Base-by-base conservation (phyloP, 2,329 filamentous ascomycete species). In the Fusarium sp. region DNA sequence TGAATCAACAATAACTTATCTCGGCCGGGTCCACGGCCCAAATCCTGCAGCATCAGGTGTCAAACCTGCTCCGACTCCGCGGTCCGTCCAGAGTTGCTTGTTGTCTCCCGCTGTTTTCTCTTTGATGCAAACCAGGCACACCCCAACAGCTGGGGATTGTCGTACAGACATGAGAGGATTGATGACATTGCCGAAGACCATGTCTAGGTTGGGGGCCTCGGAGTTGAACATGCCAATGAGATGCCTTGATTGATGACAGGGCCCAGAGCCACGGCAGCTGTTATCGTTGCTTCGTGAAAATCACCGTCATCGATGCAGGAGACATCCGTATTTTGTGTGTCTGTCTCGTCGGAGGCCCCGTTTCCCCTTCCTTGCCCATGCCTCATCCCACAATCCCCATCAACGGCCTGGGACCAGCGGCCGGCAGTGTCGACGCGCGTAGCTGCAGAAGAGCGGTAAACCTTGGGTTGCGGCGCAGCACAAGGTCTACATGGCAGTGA, bases 91-190 rank as follows among this genome's bases (percentile, higher is more conserved):
- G 9, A 33, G 35, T 41, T n/a, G 35, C 22, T 66, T 37, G 48
- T 68, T 58, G 41, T 73, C 74, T 76, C 71, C 56, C 27, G 41
- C 62, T 76, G 68, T 74, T 76, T 54, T 57, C 73, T 66, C 74
- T 63, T 45, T 41, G 24, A 45, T 6, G 11, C 27, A 50, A 37
- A 41, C 18, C 45, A 35, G 43, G 8, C 37, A 56, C 41, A n/a
- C 56, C 56, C 43, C 54, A 54, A 45, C 18, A 43, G 56, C 31
- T 39, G 31, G 37, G 62, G 62, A 64, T 20, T 64, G 29, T 41
- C 39, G 22, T 16, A 27, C 37, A 33, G 18, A 50, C 14, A 33
- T n/a, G 43, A 31, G 39, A 29, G 60, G 31, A 39, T 63, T 39
- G 31, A 52, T 52, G 43, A n/a, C 24, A 63, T 63, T 63, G 43